phyloP scores from a whole-genome alignment of 164 flowering plant species.

The Aristolochia californica region DNA sequence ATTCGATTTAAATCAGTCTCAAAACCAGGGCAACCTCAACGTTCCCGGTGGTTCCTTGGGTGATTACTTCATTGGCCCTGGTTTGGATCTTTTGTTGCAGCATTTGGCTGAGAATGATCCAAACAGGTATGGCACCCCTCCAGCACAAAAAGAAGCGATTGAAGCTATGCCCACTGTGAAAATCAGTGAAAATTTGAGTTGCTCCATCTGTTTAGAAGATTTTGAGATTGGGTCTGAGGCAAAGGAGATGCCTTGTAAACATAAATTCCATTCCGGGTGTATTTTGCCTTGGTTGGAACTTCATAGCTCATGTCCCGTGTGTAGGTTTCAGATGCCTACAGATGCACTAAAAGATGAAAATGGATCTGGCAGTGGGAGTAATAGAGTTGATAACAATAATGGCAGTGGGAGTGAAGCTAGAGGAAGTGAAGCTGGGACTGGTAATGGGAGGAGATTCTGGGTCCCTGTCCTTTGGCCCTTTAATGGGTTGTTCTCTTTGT shows the following conservation, averaged over 20 bases:
- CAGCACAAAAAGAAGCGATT: conserved; percentile 67
- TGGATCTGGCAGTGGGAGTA: conserved; percentile 12
- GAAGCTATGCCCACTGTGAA: conserved; percentile 65
- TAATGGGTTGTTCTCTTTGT: conserved; percentile 38
- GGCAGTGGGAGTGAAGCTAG: conserved; percentile 10
- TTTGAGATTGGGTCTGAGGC: conserved; percentile 57
- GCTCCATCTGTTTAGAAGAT: conserved; percentile 78
- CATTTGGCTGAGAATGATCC: conserved; percentile 89
- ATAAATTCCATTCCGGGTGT: conserved; percentile 64
- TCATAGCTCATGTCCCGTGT: conserved; percentile 87
- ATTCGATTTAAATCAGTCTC: conserved; percentile 16
- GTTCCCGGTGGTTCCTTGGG: conserved; percentile 51
- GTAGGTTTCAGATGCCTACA: conserved; percentile 64
- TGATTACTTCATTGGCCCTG: conserved; percentile 69
- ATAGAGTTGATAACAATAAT: conserved; percentile 11
- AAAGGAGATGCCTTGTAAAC: conserved; percentile 86
- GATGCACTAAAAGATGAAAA: conserved; percentile 44
- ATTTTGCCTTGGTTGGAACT: conserved; percentile 77
- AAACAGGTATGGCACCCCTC: conserved; percentile 80
- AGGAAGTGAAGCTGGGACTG: conserved; percentile 21
- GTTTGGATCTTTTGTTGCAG: conserved; percentile 66
- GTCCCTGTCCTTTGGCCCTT: conserved; percentile 51
- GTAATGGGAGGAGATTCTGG: conserved; percentile 40
- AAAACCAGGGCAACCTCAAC: conserved; percentile 4
- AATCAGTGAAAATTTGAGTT: conserved; percentile 35